A percentile compares a stretch with the other conserved stretches of the same genome.
Evolutionary conservation across 345 rosid genomes (phyloP).

Genomic region (Gossypium thurberi): DNA sequence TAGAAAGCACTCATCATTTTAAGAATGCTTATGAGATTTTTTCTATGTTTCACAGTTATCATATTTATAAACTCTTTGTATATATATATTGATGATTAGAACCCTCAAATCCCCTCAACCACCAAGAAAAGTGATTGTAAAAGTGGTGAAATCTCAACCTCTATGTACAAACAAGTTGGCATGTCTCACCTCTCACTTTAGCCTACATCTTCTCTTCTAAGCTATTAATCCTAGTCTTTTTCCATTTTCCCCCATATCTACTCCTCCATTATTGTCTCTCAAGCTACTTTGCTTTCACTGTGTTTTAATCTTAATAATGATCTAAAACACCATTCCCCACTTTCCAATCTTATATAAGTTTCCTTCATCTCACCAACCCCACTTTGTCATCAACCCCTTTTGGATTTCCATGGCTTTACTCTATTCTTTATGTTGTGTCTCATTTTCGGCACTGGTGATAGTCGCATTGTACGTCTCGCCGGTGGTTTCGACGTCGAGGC

Average conservation of each 20-base stretch:
- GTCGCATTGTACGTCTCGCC: conserved; percentile 2
- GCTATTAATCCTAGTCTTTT: conserved; percentile 1
- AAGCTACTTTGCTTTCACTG: not conserved
- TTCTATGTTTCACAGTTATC: no score
- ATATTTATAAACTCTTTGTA: no score
- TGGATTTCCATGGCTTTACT: conserved; percentile 19
- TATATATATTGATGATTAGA: no score
- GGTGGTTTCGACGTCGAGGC: conserved; percentile 16
- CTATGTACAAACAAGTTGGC: conserved; percentile 6
- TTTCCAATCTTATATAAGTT: not conserved
- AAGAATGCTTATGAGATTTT: no score
- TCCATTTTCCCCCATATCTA: not conserved
- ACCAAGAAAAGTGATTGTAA: conserved; percentile 14
- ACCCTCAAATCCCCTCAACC: conserved; percentile 23
- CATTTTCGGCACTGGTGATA: not conserved
- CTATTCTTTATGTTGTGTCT: not conserved
- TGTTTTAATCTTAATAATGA: not conserved
- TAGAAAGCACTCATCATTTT: no score
- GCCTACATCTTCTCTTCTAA: conserved; percentile 1
- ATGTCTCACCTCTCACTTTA: conserved; percentile 17
- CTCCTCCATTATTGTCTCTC: not conserved
- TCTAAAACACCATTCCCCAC: not conserved
- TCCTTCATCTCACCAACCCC: not conserved
- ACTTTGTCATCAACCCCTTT: not conserved
- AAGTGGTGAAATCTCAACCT: conserved; percentile 25